Evolutionary conservation across 805 yeast genomes (phyloP).

Genomic region (Tetrapisispora pingtungensis): DNA sequence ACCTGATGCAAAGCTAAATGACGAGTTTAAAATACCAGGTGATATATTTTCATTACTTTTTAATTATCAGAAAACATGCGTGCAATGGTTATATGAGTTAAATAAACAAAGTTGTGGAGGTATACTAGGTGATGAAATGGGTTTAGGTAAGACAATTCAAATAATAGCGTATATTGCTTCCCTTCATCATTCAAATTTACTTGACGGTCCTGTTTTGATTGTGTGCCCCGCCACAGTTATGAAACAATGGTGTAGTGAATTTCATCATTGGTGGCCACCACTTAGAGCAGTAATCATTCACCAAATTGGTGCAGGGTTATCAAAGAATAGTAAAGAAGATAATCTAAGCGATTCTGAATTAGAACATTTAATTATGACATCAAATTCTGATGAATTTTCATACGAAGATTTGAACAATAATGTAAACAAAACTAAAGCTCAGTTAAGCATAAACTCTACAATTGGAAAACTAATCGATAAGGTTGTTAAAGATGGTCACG

Average conservation of each 20-base stretch:
- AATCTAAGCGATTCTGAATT: constrained; percentile 37
- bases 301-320: constrained; percentile 86
- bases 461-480: constrained; percentile 34
- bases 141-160: constrained; percentile 91
- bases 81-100: constrained; percentile 96
- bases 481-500: constrained; percentile 63
- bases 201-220: constrained; percentile 69
- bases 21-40: constrained; percentile 71
- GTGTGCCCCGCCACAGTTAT: constrained; percentile 96
- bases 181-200: constrained; percentile 65
- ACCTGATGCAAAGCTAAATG: constrained; percentile 66
- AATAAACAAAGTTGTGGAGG: constrained; percentile 87
- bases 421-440: constrained; percentile 19
- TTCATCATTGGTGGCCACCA: constrained; percentile 98
- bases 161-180: constrained; percentile 87
- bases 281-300: constrained; percentile 77
- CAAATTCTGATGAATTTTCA: constrained; percentile 32
- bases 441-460: constrained; percentile 21
- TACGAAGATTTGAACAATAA: constrained; percentile 32
- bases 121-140: constrained; percentile 97
- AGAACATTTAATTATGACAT: constrained; percentile 37
- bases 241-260: constrained; percentile 94
- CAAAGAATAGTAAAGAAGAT: constrained; percentile 16
- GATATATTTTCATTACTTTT: constrained; percentile 80
- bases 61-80: constrained; percentile 92